phyloP scores from a whole-genome alignment of 495 filamentous ascomycete genomes.

The Talaromyces thailandensis region DNA sequence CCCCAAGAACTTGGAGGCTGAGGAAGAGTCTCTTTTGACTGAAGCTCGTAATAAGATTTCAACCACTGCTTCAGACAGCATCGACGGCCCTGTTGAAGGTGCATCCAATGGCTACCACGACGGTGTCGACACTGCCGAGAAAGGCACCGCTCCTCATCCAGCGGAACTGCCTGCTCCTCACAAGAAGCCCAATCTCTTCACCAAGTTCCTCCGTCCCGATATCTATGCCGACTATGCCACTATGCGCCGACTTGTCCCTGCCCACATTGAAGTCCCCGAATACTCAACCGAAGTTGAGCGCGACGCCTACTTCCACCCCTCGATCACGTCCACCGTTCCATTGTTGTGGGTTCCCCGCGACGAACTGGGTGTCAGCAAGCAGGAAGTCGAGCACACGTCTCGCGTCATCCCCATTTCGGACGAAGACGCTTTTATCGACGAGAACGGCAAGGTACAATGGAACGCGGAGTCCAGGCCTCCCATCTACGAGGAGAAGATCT shows the following conservation, averaged over 20 bases:
- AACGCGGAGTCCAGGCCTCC: constrained; percentile 66
- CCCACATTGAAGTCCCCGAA: constrained; percentile 29
- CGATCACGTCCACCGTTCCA: constrained; percentile 53
- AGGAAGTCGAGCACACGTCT: constrained; percentile 65
- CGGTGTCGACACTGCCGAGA: constrained; percentile 27
- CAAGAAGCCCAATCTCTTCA: constrained; percentile 48
- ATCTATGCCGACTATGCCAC: constrained; percentile 61
- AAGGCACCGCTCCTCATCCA: constrained; percentile 18
- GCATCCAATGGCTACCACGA: constrained; percentile 15
- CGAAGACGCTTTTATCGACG: constrained; percentile 71
- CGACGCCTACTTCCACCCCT: constrained; percentile 72
- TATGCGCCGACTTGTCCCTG: constrained; percentile 65
- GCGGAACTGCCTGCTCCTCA: constrained; percentile 17
- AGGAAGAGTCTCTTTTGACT: constrained; percentile 56
- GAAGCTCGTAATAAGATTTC: constrained; percentile 29
- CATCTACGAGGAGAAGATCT: constrained; percentile 64
- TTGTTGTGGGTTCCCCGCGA: constrained; percentile 83
- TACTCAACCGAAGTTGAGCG: constrained; percentile 54
- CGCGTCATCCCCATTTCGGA: constrained; percentile 74
- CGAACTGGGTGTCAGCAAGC: constrained; percentile 60
- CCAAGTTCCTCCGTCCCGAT: constrained; percentile 72
- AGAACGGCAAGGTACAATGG: constrained; percentile 74
- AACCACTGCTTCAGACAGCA: constrained; percentile 15
- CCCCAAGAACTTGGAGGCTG: constrained; percentile 53
- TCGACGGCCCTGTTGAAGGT: constrained; percentile 18